Percentiles rank a stretch among this genome's conserved stretches.
Conservation (phyloP, 1,139 yeast species). For the Ogataea hybrid region DNA sequence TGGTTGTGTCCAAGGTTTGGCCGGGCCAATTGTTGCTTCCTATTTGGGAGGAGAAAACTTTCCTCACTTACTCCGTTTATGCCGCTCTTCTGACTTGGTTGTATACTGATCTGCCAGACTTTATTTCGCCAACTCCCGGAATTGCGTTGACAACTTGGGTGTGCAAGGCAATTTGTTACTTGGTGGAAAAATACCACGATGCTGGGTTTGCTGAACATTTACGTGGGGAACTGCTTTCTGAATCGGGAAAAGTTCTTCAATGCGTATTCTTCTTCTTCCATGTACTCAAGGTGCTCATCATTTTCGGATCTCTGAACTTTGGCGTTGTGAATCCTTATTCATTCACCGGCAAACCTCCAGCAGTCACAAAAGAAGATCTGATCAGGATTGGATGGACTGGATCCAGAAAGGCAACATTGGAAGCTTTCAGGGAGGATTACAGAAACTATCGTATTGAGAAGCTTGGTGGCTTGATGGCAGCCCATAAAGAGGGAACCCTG, state of each 20-base stretch:
- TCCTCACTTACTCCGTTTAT: constrained; percentile 46
- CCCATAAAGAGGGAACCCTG: constrained; percentile 73
- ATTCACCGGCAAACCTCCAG: constrained; percentile 32
- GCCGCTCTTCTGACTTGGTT: constrained; percentile 65
- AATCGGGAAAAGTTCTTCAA: constrained; percentile 51
- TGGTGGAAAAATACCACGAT: constrained; percentile 37
- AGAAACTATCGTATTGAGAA: constrained; percentile 63
- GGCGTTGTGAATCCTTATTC: constrained; percentile 80
- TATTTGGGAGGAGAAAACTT: constrained; percentile 61
- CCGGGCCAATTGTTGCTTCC: constrained; percentile 92
- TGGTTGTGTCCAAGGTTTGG: constrained; percentile 63
- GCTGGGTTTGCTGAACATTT: constrained; percentile 44
- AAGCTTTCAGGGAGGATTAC: constrained; percentile 70
- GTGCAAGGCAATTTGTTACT: constrained; percentile 37
- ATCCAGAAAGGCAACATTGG: constrained; percentile 66
- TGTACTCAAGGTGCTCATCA: constrained; percentile 52
- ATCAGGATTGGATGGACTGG: constrained; percentile 89
- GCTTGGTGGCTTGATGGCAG: constrained; percentile 76
- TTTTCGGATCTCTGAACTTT: constrained; percentile 57
- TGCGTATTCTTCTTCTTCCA: constrained; percentile 71
- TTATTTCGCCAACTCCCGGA: constrained; percentile 89
- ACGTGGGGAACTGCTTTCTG: constrained; percentile 40
- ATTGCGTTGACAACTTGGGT: constrained; percentile 71
- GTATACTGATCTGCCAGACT: constrained; percentile 90
- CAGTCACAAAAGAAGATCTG: constrained; percentile 50